Conservation (phyloP, 2,329 filamentous ascomycete genomes). For the Colletotrichum sp. region DNA sequence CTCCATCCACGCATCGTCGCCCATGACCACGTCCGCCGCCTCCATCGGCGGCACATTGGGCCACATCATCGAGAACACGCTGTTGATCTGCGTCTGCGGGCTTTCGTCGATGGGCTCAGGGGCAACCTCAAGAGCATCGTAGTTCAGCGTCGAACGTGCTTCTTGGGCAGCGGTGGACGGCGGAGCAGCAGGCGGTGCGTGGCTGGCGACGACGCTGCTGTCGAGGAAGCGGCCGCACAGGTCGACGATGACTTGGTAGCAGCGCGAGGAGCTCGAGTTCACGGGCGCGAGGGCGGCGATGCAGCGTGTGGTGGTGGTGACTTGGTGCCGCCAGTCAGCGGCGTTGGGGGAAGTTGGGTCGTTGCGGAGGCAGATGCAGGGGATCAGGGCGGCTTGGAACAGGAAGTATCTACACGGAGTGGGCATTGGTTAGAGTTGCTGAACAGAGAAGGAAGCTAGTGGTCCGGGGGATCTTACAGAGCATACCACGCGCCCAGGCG, state of each 20-base stretch:
- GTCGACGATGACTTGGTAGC: conserved; percentile 43
- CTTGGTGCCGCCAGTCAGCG: conserved; percentile 44
- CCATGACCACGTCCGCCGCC: conserved; percentile 41
- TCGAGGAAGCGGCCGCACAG: conserved; percentile 43
- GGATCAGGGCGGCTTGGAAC: conserved; percentile 54
- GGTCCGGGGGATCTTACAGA: conserved; percentile 26
- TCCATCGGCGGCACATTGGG: conserved; percentile 42
- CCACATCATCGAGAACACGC: conserved; percentile 51
- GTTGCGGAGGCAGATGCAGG: conserved; percentile 51
- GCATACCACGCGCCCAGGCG: conserved; percentile 49
- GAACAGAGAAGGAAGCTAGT: too few relatives aligned
- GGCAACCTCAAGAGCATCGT: not conserved
- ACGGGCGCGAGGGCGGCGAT: conserved; percentile 39
- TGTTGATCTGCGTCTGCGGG: conserved; percentile 47
- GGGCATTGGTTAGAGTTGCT: too few relatives aligned
- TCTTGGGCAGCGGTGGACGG: not conserved
- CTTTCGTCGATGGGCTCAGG: conserved; percentile 37
- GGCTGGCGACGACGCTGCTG: not conserved
- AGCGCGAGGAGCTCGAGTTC: conserved; percentile 47
- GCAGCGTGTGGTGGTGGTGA: conserved; percentile 39
- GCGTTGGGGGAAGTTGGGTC: conserved; percentile 40
- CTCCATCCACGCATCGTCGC: conserved; percentile 42
- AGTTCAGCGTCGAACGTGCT: not conserved
- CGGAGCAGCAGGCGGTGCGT: not conserved
- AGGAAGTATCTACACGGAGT: conserved; percentile 45